Base-by-base conservation (phyloP, 352 stramenopile species). In the Pythium aquatile region DNA sequence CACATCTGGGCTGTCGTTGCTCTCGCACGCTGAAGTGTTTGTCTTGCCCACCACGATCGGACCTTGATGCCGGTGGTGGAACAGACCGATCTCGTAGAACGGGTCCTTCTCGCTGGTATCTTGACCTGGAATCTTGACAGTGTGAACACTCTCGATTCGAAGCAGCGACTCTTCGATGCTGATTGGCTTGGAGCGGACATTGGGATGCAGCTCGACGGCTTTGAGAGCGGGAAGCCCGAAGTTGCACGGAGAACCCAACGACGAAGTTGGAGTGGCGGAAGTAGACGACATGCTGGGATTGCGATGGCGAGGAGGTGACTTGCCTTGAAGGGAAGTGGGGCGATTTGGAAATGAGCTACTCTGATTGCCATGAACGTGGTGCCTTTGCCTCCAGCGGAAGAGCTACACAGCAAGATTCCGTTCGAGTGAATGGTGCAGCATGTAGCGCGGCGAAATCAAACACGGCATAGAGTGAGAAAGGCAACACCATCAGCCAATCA, bases 71-170 rank as follows among this genome's bases (percentile, higher is more conserved):
- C 44, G 46, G 7, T n/a, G 26, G 44, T 42, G 29, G 46, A 48
- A 63, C 44, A 63, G n/a, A 33, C 46, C 26, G 44, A 63, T 35
- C 4, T 26, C 35, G 47, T 63, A 63, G 14, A 33, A 16, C 32
- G 54, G 57, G 28, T 32, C 40, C 29, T 55, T 63, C n/a, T 32
- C 44, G n/a, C 17, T 20, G 5, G 2, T 6, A 6, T 10, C 57
- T 10, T 32, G 4, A 13, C 16, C n/a, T 0, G 17, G 10, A 5
- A 48, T 8, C 44, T 17, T 10, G 9, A 48, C 44, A n/a, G 56
- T 13, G 0, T 56, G 26, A 30, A 63, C 20, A 4, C 29, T 35
- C 13, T 63, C n/a, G 20, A 63, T 47, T 5, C 33, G 44, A 32
- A 26, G n/a, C 6, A 63, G 46, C 20, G 33, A 20, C 2, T n/a